Conservation (phyloP, 331 rosid genomes). For the Ulmus americana region DNA sequence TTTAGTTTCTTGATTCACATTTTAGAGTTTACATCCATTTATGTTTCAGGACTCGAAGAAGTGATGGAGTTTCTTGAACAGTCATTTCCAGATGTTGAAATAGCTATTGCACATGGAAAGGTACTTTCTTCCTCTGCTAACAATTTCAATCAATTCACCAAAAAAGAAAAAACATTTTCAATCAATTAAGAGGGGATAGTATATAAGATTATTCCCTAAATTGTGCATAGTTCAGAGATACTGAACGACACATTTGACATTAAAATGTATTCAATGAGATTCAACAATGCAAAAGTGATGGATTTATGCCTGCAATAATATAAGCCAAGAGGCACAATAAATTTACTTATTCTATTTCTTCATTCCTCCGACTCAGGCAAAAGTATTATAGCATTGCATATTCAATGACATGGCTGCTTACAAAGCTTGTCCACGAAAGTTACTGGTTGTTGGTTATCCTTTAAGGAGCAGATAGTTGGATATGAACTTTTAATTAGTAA, state of each 20-base stretch:
- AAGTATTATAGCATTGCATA: background rate
- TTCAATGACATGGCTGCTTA: background rate
- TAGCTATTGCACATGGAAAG: conserved; percentile 95
- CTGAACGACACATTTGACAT: no score
- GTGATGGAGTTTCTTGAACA: conserved; percentile 71
- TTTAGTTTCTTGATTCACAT: conserved; percentile 24
- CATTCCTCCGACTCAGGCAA: no score
- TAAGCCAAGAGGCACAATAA: background rate
- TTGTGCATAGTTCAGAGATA: no score
- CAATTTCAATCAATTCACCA: conserved; percentile 12
- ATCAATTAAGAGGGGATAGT: conserved; percentile 10
- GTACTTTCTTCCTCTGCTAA: conserved; percentile 41
- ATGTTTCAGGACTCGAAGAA: conserved; percentile 76
- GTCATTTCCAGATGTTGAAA: conserved; percentile 67
- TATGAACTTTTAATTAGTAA: no score
- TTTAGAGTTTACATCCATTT: conserved; percentile 14
- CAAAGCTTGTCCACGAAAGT: no score
- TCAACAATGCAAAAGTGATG: background rate
- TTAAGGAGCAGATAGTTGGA: no score
- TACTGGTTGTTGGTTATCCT: no score
- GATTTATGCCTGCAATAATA: background rate
- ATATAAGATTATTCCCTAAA: conserved; percentile 19
- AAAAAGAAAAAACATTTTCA: conserved; percentile 7
- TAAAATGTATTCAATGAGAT: no score
- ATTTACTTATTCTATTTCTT: background rate